These are phyloP conservation scores for Spizellomyces sp. DNA, from an alignment of 192 early-diverging fungal genomes.

Conservation along the genomic window DNA sequence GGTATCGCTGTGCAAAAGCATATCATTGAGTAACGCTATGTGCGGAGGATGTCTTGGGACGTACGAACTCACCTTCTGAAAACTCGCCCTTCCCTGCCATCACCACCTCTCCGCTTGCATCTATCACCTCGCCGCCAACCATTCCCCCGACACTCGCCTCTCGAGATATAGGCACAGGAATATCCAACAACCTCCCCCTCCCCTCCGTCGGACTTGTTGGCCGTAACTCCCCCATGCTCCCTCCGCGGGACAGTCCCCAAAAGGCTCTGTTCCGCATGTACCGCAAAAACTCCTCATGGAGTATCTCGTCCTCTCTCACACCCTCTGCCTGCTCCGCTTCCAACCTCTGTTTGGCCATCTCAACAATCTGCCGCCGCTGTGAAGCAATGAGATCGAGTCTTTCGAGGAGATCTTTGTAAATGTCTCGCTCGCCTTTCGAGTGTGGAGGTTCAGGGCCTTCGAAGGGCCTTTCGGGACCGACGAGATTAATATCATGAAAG, in stretches of 20 bases:
- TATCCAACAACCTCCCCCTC: neutral
- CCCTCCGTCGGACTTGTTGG: neutral
- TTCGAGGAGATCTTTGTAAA: conserved; percentile 5
- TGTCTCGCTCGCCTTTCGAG: neutral
- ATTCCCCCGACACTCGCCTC: neutral
- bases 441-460: neutral
- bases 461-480: conserved; percentile 12
- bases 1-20: no score
- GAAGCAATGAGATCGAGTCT: conserved; percentile 9
- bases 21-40: no score
- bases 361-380: conserved; percentile 16
- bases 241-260: conserved; percentile 7
- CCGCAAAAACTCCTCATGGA: conserved; percentile 31
- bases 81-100: no score
- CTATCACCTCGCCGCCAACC: neutral
- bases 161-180: neutral
- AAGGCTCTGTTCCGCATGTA: conserved; percentile 33
- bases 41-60: no score
- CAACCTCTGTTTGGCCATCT: conserved; percentile 9
- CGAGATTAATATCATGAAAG: conserved; percentile 29
- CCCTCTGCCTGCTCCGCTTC: conserved; percentile 25
- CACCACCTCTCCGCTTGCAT: neutral
- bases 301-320: conserved; percentile 27
- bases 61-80: no score
- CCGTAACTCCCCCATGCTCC: neutral